Evolutionary conservation across 805 yeast species (phyloP), one percentile per base, ranked within the genome.

Genomic region (Yamadazyma sp.): DNA sequence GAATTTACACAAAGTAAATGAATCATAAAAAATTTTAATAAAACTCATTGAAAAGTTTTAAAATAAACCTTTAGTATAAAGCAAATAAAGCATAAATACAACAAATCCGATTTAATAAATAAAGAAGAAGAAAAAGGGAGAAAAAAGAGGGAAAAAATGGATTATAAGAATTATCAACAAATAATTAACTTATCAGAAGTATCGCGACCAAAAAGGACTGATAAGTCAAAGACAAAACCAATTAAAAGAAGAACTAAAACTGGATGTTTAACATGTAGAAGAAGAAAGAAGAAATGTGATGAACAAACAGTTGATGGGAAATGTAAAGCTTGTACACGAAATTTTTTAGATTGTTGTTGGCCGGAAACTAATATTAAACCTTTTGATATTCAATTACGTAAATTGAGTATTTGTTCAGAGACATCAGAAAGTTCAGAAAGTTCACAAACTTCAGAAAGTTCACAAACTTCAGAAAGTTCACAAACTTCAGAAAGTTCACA

Each of bases 231-330:
- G 18, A 25, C 23, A 22, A 30, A 35, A 18, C 33, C 41, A 25
- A 31, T 35, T 21, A 48, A 44, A 14, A 42, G 51, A 21, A 52
- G 76, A 48, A 68, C 73, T 5, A 65, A 71, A 41, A 69, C 76
- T 4, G 78, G 78, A 4, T 78, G 83, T 47, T 62, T 77, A 42
- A 77, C 79, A 30, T 80, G 86, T 53, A 66, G 84, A 35, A 69
- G 73, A 42, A 69, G 83, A 48, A 80, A 79, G 58, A 70, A 80
- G 60, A 78, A 78, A 60, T 78, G 85, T 55, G 82, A 78, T 47
- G 76, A 75, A 43, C 55, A 56, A 24, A 61, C 48, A 22, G 60
- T 55, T 7, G 60, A 59, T 38, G 73, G 73, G 5, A 68, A 68
- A 43, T 68, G 73, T 45, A 69, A 65, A 45, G 71, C 61, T 5